Evolutionary conservation across 1,284 basidiomycete genomes (phyloP).

Genomic region (Cerioporus squamosus): DNA sequence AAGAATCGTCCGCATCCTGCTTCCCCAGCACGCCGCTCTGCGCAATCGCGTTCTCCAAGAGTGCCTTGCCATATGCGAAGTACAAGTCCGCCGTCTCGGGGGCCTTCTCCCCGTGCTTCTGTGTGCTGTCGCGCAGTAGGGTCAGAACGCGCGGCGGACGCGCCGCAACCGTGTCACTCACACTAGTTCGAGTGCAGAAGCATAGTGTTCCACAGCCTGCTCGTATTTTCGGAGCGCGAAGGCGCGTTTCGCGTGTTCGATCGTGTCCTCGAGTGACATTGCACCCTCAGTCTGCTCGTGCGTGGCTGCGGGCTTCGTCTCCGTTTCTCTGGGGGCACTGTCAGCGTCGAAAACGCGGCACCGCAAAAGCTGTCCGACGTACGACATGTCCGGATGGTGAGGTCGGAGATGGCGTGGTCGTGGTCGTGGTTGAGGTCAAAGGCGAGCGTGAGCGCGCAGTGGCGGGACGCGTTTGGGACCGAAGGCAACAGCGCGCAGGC

Average conservation of each 20-base stretch:
- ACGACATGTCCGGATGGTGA: conserved; percentile 16
- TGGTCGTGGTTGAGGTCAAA: conserved; percentile 11
- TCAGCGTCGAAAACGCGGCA: no score
- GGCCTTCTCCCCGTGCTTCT: conserved; percentile 73
- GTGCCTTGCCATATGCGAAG: conserved; percentile 84
- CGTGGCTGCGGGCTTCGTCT: conserved; percentile 17
- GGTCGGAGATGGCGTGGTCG: conserved; percentile 5
- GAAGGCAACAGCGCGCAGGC: conserved; percentile 11
- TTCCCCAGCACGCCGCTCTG: conserved; percentile 86
- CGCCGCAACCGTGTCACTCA: conserved; percentile 40
- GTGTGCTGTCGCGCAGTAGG: conserved; percentile 52
- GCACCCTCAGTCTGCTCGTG: conserved; percentile 14
- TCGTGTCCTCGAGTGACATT: conserved; percentile 53
- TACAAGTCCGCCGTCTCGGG: conserved; percentile 84
- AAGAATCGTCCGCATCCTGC: conserved; percentile 64
- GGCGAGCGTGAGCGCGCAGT: conserved; percentile 9
- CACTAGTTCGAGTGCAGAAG: conserved; percentile 83
- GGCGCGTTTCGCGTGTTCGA: conserved; percentile 83
- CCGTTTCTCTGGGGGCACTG: conserved; percentile 13
- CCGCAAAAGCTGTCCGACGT: conserved; percentile 6
- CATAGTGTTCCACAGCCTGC: conserved; percentile 84
- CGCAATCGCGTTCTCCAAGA: conserved; percentile 86
- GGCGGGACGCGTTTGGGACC: conserved; percentile 22
- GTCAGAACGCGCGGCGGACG: conserved; percentile 14
- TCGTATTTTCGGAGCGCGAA: conserved; percentile 89